Conservation (phyloP, 768 basidiomycete species). For the Agaricus bisporus region DNA sequence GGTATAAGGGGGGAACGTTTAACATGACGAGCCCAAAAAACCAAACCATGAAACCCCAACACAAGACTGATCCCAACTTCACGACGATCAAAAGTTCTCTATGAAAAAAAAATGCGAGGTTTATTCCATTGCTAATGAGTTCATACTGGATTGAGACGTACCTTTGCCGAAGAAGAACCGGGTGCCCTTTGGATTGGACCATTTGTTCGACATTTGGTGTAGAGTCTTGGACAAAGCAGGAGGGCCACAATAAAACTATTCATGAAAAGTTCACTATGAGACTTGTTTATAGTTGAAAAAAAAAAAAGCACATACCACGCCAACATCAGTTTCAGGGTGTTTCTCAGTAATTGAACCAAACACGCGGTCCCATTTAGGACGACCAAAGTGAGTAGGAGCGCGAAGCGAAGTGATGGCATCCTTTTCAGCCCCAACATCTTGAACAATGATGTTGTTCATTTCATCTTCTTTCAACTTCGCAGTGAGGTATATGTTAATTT, state of each 20-base stretch:
- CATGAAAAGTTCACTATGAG: not conserved
- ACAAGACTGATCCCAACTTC: not conserved
- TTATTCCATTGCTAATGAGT: not conserved
- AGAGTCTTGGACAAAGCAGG: conserved; percentile 61
- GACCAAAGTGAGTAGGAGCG: conserved; percentile 88
- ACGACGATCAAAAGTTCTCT: conserved; percentile 29
- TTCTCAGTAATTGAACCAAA: conserved; percentile 71
- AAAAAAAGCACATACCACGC: conserved; percentile 53
- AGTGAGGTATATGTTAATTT: conserved; percentile 93
- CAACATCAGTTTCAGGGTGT: conserved; percentile 85
- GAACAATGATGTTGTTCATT: conserved; percentile 88
- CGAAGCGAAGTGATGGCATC: conserved; percentile 87
- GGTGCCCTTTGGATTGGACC: conserved; percentile 70
- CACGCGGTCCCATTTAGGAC: conserved; percentile 81
- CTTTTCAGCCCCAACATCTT: conserved; percentile 89
- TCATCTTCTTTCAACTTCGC: conserved; percentile 89
- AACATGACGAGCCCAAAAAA: not conserved
- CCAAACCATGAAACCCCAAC: not conserved
- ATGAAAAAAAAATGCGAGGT: not conserved
- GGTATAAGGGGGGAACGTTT: not conserved
- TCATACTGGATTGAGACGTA: conserved; percentile 23
- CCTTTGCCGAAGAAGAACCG: conserved; percentile 91
- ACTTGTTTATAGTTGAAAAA: too few relatives aligned
- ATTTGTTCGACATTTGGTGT: conserved; percentile 80
- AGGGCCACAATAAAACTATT: conserved; percentile 84